Conservation (phyloP, 495 filamentous ascomycete genomes). For the Aspergillus heteromorphus region DNA sequence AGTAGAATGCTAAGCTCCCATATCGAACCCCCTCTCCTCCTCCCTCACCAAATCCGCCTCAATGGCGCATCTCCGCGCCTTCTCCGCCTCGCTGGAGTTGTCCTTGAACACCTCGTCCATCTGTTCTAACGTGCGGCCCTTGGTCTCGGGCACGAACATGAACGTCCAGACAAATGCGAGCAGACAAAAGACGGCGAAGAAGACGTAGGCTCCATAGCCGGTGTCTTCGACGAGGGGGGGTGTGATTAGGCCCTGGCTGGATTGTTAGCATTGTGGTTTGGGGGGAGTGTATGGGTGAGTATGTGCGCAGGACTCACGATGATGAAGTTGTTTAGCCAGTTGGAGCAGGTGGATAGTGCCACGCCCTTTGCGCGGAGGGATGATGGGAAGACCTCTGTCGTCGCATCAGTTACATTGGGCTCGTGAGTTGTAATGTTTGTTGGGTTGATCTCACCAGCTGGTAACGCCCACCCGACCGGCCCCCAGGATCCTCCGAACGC, state of each 20-base stretch:
- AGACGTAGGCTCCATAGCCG: slow-evolving; percentile 50
- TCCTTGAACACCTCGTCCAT: slow-evolving; percentile 51
- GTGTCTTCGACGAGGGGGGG: slow-evolving; percentile 50
- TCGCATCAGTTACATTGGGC: too few relatives aligned
- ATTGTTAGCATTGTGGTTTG: too few relatives aligned
- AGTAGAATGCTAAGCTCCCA: background rate
- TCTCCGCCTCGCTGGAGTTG: slow-evolving; percentile 36
- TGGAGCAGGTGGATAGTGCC: slow-evolving; percentile 47
- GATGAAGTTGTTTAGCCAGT: slow-evolving; percentile 56
- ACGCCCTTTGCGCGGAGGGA: slow-evolving; percentile 50
- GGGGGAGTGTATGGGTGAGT: too few relatives aligned
- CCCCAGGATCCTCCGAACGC: slow-evolving; percentile 46
- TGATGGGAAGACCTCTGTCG: slow-evolving; percentile 47
- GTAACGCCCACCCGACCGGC: slow-evolving; percentile 43
- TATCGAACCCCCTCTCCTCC: background rate
- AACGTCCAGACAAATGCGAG: slow-evolving; percentile 48
- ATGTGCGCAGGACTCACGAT: slow-evolving; percentile 27
- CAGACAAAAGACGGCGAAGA: slow-evolving; percentile 55
- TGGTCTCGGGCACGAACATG: slow-evolving; percentile 54
- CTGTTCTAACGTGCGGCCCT: slow-evolving; percentile 53
- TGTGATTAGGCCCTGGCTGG: slow-evolving; percentile 47
- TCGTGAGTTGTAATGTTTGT: too few relatives aligned
- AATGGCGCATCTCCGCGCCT: slow-evolving; percentile 31
- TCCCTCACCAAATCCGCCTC: slow-evolving; percentile 28
- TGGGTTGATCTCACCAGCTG: slow-evolving; percentile 21